Base-by-base conservation (phyloP, 352 stramenopile genomes). In the Nothophytophthora sp. region DNA sequence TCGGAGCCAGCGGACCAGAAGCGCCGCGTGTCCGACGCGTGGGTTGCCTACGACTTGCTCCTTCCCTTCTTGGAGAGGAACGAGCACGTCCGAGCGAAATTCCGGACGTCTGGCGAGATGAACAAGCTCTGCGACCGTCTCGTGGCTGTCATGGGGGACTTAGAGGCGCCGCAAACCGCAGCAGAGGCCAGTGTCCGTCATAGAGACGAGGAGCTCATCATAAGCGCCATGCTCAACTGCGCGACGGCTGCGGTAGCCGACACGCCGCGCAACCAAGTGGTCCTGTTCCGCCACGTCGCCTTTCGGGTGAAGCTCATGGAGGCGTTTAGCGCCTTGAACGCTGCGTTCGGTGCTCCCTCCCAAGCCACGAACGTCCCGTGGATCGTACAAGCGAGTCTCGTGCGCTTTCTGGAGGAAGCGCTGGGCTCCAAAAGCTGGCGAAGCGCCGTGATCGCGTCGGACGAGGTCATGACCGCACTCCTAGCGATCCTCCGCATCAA, bases 381-480 rank as follows among this genome's bases (percentile, higher is more conserved):
- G 40, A 50, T 46, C 20, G 36, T 76, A 1, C 73, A 61, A 11
- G 47, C 67, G 19, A 71, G 61, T n/a, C 11, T 86, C 10, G 12
- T 73, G 2, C 63, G 52, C 1, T 60, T 86, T 22, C 29, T 86
- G 0, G 78, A 90, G 19, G 63, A 84, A 39, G 58, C 58, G 0
- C 50, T 86, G 9, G 74, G 73, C 18, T 76, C 63, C 13, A 88
- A 89, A 35, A 73, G 72, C 27, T 92, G 81, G 81, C 67, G 71
- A 38, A 80, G 67, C 18, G 30, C 57, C 0, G 28, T 89, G 2
- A 47, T 64, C 5, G 39, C 57, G 5, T 67, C 56, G 0, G 23
- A 55, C 12, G 22, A 57, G 0, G 36, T 64, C 2, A 20, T 84
- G 0, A 16, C n/a, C 0, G 43, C 42, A 11, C 53, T 86, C 0